Percentiles rank a stretch among this genome's conserved stretches.
Evolutionary conservation across 352 stramenopile species (phyloP).

Genomic region (Phytophthora foliorum): DNA sequence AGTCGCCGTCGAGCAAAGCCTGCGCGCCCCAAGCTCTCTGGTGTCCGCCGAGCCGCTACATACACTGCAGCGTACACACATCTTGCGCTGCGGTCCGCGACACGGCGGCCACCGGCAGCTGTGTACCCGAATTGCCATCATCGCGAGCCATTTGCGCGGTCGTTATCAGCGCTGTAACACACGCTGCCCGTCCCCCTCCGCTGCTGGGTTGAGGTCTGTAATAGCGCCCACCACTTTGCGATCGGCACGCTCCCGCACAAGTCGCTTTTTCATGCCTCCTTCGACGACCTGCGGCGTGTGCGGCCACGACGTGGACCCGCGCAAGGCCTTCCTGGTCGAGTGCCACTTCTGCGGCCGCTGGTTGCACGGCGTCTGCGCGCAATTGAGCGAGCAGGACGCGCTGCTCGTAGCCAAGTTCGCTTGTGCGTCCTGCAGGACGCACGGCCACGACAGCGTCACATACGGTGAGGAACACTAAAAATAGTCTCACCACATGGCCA

Average conservation of each 20-base stretch:
- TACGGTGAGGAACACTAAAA: constrained; percentile 37
- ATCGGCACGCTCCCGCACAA: constrained; percentile 25
- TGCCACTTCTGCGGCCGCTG: constrained; percentile 77
- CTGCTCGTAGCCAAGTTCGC: constrained; percentile 69
- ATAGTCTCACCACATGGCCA: too few species aligned
- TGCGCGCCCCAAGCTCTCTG: neutral
- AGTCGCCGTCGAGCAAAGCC: neutral
- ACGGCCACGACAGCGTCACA: constrained; percentile 49
- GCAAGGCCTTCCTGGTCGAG: constrained; percentile 63
- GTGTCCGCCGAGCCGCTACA: too few species aligned
- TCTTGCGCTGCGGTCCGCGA: constrained; percentile 15
- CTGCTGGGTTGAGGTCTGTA: constrained; percentile 14
- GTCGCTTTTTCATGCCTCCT: constrained; percentile 23
- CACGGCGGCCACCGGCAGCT: constrained; percentile 8
- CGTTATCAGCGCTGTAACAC: constrained; percentile 24
- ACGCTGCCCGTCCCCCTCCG: constrained; percentile 7
- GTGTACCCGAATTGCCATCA: constrained; percentile 20
- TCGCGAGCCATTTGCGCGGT: constrained; percentile 24
- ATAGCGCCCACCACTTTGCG: constrained; percentile 24
- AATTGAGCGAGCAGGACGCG: constrained; percentile 66
- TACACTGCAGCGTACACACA: constrained; percentile 19
- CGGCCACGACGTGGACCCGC: constrained; percentile 39
- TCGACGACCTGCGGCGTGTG: constrained; percentile 32
- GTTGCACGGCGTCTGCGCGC: constrained; percentile 66
- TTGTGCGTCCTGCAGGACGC: constrained; percentile 54